Base-by-base conservation (phyloP, 176 grass and related monocot species). In the Secale cereale region DNA sequence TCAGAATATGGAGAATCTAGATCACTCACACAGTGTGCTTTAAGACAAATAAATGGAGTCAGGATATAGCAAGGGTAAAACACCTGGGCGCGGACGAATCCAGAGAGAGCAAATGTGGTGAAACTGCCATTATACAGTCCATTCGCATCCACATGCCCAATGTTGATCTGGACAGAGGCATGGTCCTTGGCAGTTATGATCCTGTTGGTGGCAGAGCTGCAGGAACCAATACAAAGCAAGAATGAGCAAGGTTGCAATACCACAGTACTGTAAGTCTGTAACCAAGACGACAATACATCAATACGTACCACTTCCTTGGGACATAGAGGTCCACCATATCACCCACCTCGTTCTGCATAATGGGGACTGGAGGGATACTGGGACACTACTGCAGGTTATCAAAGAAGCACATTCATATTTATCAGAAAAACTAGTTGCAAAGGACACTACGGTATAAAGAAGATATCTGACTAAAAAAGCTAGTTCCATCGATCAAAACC, bases 271-370 rank as follows among this genome's bases (percentile, higher is more conserved):
- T 71, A 15, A 26, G 15, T 48, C 16, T 70, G 39, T 71, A 15
- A 26, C n/a, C 65, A 40, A 71, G 22, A 63, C 19, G 5, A 60
- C 13, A 60, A 8, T 10, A 59, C 50, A 0, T 77, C 19, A 69
- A 12, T 10, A 59, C 62, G 0, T 77, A 89, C 82, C 87, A 89
- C 70, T 89, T 89, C 82, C 92, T 90, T 35, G 92, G 92, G 70
- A 92, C 83, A 48, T 94, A 94, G 81, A 94, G 92, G 83, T 94
- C 92, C 35, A 94, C 86, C 82, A 71, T 94, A 56, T 85, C 69
- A 59, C 90, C 92, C 78, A 92, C 92, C 65, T 94, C 92, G 61
- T 92, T 94, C 88, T 94, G 87, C 88, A 89, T 89, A 71, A 50
- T 93, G 77, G 15, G 14, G 5, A 73, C 14, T 62, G 65, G 56